Evolutionary conservation across 495 filamentous ascomycete genomes (phyloP).

Genomic region (Penicillium antarcticum): DNA sequence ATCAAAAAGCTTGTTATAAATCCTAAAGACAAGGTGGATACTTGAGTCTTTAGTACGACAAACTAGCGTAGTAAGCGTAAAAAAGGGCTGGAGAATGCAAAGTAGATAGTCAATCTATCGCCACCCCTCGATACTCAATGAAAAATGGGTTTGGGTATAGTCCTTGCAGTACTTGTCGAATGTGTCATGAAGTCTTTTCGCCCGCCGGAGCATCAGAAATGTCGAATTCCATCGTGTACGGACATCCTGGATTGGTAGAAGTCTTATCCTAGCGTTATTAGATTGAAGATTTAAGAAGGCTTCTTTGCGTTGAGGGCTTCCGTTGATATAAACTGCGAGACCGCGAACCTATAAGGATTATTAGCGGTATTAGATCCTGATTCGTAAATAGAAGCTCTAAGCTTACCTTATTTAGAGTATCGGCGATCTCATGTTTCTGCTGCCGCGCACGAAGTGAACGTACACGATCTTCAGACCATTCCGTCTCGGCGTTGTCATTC

Average conservation of each 20-base stretch:
- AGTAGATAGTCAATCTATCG: slow-evolving; percentile 13
- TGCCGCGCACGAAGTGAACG: neutral
- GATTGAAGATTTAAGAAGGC: slow-evolving; percentile 7
- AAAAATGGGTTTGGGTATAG: slow-evolving; percentile 6
- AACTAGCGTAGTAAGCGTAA: slow-evolving; percentile 2
- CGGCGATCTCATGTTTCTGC: slow-evolving; percentile 1
- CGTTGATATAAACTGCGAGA: slow-evolving; percentile 8
- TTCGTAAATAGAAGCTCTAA: neutral
- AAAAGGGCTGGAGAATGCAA: slow-evolving; percentile 3
- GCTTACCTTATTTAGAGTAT: slow-evolving; percentile 9
- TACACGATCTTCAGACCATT: slow-evolving; percentile 4
- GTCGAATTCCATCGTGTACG: neutral
- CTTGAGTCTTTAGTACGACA: slow-evolving; percentile 12
- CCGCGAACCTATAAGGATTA: neutral
- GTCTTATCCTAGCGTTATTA: slow-evolving; percentile 4
- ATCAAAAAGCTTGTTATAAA: slow-evolving; percentile 9
- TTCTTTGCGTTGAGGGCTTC: slow-evolving; percentile 10
- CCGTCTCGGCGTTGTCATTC: neutral
- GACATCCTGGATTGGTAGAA: slow-evolving; percentile 14
- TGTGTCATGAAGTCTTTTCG: neutral
- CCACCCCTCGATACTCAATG: slow-evolving; percentile 11
- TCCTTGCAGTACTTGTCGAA: slow-evolving; percentile 5
- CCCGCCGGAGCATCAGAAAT: slow-evolving; percentile 9
- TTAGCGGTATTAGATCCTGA: neutral
- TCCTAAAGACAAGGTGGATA: slow-evolving; percentile 7